Evolutionary conservation across 495 filamentous ascomycete genomes (phyloP), one percentile per base, ranked within the genome.

Genomic region (Stereocaulon alpinum): DNA sequence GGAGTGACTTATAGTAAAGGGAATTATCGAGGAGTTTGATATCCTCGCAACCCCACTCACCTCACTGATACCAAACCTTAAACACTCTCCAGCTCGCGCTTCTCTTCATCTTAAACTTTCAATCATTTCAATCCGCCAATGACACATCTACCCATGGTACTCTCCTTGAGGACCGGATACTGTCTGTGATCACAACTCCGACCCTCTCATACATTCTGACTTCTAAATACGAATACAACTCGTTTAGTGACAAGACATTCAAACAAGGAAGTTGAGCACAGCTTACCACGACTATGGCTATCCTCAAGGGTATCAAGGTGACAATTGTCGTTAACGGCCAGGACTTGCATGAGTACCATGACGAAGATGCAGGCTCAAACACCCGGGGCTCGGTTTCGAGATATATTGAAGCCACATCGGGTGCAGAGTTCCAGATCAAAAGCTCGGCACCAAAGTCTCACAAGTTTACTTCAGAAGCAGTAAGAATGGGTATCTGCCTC

Each of bases 391-490:
- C 40, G 9, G n/a, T 29, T 0, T 44, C 49, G 7, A 58, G 52
- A n/a, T 58, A 62, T 20, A 34, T 62, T 11, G 44, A 62, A 29
- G 43, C 54, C 15, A 14, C 24, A 15, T 40, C 54, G 27, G 55
- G 27, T 15, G 40, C 43, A 11, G 0, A 55, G 15, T 53, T 62
- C 37, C 5, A n/a, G 2, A 30, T 58, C 14, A 27, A 20, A 14
- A 7, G 41, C 6, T 22, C 20, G 0, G 17, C 57, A 12, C 37
- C 43, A 17, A 52, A 14, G 15, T 24, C 37, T 22, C 45, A 50
- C 40, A 17, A n/a, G 3, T 43, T 53, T 10, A 34, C 6, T 7
- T 43, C 24, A 14, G 15, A 57, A 17, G 52, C 29, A 15, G 14
- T 62, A 0, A 1, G 6, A 20, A 27, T 62, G 6, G 6, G 12